Percentiles rank a stretch among this genome's conserved stretches.
phyloP scores from a whole-genome alignment of 1,284 basidiomycete species.

The Amylostereum areolatum region DNA sequence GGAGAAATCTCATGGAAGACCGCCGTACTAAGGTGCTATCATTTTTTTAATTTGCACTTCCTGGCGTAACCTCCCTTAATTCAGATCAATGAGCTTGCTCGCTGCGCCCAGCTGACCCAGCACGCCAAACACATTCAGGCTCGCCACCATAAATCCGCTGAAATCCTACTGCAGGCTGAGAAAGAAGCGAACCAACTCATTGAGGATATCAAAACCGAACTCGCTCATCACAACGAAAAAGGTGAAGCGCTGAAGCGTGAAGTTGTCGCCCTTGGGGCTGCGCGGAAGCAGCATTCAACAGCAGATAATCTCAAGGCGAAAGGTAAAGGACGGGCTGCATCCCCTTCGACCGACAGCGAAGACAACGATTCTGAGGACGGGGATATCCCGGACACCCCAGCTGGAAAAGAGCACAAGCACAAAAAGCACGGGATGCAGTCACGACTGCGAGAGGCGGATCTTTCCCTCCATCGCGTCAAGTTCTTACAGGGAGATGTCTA shows the following conservation, averaged over 20 bases:
- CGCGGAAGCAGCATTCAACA: conserved; percentile 10
- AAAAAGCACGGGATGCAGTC: conserved; percentile 46
- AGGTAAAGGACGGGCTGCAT: conserved; percentile 30
- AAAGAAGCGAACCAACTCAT: conserved; percentile 45
- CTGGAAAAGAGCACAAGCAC: conserved; percentile 47
- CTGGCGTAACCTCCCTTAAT: conserved; percentile 1
- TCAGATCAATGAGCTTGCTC: conserved; percentile 50
- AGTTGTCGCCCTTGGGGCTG: conserved; percentile 24
- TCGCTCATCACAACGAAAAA: conserved; percentile 45
- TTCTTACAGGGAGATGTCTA: conserved; percentile 71
- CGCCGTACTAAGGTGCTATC: conserved; percentile 45
- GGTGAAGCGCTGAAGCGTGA: conserved; percentile 43
- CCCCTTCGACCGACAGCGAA: conserved; percentile 19
- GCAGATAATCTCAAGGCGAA: conserved; percentile 24
- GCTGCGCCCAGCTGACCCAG: conserved; percentile 54
- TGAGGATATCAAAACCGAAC: conserved; percentile 42
- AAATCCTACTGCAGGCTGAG: conserved; percentile 49
- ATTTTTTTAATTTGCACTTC: background rate
- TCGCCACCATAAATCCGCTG: conserved; percentile 47
- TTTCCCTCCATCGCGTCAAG: conserved; percentile 59
- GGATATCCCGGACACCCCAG: conserved; percentile 45
- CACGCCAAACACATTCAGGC: conserved; percentile 36
- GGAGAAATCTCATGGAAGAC: conserved; percentile 61
- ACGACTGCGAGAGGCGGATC: conserved; percentile 54
- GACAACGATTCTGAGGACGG: conserved; percentile 36